Percentiles rank a stretch among this genome's conserved stretches.
phyloP scores from a whole-genome alignment of 2,329 filamentous ascomycete genomes.

The Diaporthe sp. region DNA sequence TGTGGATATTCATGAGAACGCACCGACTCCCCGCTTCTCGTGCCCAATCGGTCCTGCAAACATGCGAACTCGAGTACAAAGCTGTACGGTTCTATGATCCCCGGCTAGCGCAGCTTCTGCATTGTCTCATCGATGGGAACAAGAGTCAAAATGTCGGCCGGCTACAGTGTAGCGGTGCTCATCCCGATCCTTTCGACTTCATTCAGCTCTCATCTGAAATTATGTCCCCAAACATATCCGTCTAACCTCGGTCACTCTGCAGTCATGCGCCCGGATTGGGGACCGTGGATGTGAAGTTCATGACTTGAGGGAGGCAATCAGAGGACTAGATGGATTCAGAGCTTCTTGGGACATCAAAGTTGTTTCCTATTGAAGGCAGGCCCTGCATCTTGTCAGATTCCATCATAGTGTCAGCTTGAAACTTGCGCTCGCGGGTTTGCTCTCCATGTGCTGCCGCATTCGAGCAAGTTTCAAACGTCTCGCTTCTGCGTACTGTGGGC shows the following conservation, averaged over 20 bases:
- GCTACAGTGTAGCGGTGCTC: neutral
- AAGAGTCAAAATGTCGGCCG: neutral
- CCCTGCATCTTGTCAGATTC: no score
- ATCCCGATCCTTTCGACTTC: neutral
- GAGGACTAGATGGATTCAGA: neutral
- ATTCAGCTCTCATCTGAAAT: neutral
- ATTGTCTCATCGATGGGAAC: neutral
- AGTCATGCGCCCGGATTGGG: neutral
- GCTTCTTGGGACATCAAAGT: neutral
- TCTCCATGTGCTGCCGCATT: conserved; percentile 11
- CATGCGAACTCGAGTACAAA: neutral
- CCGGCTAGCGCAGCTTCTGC: no score
- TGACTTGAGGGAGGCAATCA: neutral
- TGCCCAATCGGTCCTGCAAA: neutral
- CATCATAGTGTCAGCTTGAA: neutral
- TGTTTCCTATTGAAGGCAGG: neutral
- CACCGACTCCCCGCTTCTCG: no score
- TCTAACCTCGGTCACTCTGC: neutral
- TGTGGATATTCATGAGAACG: neutral
- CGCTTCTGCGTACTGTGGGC: neutral
- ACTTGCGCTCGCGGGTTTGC: neutral
- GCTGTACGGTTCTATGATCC: neutral
- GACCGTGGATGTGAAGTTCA: neutral
- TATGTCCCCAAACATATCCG: neutral
- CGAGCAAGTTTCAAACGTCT: conserved; percentile 18